Conservation (phyloP, 495 filamentous ascomycete genomes). For the Cladorrhinum samala region DNA sequence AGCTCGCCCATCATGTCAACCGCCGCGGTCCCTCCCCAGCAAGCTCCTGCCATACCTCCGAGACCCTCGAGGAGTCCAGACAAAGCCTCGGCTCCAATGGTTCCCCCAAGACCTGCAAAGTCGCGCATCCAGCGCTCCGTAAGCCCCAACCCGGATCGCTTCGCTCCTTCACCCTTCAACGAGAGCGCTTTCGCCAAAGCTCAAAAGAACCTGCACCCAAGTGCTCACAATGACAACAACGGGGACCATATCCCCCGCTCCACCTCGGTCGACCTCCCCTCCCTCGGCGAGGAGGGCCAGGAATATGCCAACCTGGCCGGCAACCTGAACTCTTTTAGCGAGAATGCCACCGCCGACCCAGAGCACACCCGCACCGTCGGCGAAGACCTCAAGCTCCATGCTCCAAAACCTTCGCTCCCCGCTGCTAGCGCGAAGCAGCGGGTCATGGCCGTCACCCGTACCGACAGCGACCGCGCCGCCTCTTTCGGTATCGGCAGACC, state of each 20-base stretch:
- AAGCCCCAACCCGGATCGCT: conserved; percentile 71
- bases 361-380: conserved; percentile 72
- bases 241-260: conserved; percentile 53
- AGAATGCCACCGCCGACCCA: conserved; percentile 37
- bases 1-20: conserved; percentile 30
- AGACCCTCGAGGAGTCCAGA: conserved; percentile 51
- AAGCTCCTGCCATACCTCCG: conserved; percentile 55
- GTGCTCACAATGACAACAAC: conserved; percentile 41
- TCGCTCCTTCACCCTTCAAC: conserved; percentile 81
- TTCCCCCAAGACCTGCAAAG: conserved; percentile 66
- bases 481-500: conserved; percentile 72
- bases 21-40: conserved; percentile 42
- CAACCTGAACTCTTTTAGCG: conserved; percentile 30
- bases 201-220: conserved; percentile 19
- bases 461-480: conserved; percentile 77
- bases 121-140: conserved; percentile 66
- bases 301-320: conserved; percentile 69
- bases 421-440: conserved; percentile 69
- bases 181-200: conserved; percentile 43
- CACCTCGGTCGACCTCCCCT: conserved; percentile 73
- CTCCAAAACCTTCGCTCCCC: conserved; percentile 82
- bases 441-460: conserved; percentile 77
- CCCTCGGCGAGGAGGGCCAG: conserved; percentile 79
- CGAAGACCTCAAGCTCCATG: conserved; percentile 77
- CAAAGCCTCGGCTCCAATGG: conserved; percentile 41